phyloP scores from a whole-genome alignment of 108 stramenopile genomes.

The Cyclostephanos tholiformis region DNA sequence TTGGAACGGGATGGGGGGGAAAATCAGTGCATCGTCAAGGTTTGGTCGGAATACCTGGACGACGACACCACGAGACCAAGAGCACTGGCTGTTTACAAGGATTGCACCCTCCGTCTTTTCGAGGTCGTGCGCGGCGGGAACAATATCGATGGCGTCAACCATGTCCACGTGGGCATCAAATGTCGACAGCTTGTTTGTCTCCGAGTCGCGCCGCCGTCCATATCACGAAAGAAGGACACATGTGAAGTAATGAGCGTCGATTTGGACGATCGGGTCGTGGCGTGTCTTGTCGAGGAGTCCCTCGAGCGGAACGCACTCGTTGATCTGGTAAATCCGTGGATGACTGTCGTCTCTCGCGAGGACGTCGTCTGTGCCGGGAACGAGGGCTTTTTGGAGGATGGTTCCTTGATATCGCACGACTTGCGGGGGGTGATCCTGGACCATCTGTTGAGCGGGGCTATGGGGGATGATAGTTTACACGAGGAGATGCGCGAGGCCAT shows the following conservation, averaged over 20 bases:
- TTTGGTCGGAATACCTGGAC: conserved; percentile 23
- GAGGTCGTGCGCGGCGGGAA: conserved; percentile 34
- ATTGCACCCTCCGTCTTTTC: conserved; percentile 44
- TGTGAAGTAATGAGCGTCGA: conserved; percentile 18
- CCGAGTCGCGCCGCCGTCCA: conserved; percentile 18
- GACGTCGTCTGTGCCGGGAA: conserved; percentile 48
- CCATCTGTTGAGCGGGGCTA: conserved; percentile 11
- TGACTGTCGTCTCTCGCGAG: conserved; percentile 33
- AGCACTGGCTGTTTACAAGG: conserved; percentile 29
- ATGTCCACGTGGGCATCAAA: conserved; percentile 8
- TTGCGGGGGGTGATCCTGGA: conserved; percentile 30
- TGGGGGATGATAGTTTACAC: not conserved
- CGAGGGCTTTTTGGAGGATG: conserved; percentile 36
- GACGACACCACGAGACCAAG: conserved; percentile 2
- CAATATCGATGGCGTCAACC: not conserved
- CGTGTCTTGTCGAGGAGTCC: conserved; percentile 22
- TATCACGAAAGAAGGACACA: conserved; percentile 25
- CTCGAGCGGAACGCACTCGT: not conserved
- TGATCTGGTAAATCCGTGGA: conserved; percentile 5
- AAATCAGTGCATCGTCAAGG: conserved; percentile 26
- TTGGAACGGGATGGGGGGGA: conserved; percentile 2
- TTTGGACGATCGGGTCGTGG: conserved; percentile 36
- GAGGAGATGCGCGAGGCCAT: conserved; percentile 28
- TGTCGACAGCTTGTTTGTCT: conserved; percentile 44
- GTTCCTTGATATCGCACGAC: conserved; percentile 32